Evolutionary conservation across 2,329 filamentous ascomycete genomes (phyloP), one percentile per base, ranked within the genome.

Genomic region (Fusarium annulatum): DNA sequence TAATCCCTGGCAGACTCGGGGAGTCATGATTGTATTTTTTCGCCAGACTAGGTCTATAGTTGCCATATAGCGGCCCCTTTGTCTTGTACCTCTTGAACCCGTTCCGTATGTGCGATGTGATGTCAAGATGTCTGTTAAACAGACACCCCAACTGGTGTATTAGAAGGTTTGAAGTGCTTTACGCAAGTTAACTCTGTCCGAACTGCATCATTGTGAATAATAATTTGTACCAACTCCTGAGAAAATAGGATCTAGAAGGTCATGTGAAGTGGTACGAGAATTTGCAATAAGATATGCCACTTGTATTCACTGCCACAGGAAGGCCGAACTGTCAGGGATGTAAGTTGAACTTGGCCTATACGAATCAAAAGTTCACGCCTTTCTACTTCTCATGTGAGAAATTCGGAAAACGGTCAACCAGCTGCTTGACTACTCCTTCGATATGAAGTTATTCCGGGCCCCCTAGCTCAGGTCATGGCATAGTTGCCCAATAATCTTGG

Each of bases 11-110:
- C 59, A 61, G 71, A 73, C 71, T 71, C 71, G 28, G 60, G 67
- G 58, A 71, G 71, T 74, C 71, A 68, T 34, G 58, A 59, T 68
- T 74, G 63, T 72, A 73, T 69, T 56, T 66, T 65, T 72, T 73
- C 67, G 59, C 71, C 67, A 73, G 71, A 74, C 71, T 72, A 74
- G 64, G 67, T 73, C 71, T 74, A 73, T 73, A 73, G 71, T 72
- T 73, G 63, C 56, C 62, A 67, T 72, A 69, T 69, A 72, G 71
- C 55, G 67, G 71, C 64, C 71, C 62, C 30, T 72, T 69, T 60
- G 67, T 65, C 26, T 49, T 60, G 45, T 61, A 72, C 19, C 23
- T 23, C 36, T 36, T 36, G 15, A 43, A 23, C 19, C 14, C 16
- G 21, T 34, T 42, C 7, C 14, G 15, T 42, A 7, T 28, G 46